Evolutionary conservation across 2,329 filamentous ascomycete genomes (phyloP).

Genomic region (Pestalotiopsis sp.): DNA sequence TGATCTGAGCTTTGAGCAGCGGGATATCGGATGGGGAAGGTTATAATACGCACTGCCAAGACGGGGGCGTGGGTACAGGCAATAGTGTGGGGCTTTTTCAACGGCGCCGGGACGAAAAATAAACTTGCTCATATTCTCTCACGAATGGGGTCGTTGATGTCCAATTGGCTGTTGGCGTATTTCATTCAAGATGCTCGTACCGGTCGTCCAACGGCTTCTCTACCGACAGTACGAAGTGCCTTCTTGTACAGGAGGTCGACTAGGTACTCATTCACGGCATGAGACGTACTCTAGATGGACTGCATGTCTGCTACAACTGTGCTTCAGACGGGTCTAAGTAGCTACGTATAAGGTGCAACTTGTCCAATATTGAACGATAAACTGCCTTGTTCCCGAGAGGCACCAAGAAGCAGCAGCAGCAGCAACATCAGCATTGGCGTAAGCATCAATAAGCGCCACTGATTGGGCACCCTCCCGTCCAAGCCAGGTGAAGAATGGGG

Average conservation of each 20-base stretch:
- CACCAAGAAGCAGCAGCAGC: not conserved
- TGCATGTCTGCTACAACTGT: no score
- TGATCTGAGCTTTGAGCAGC: no score
- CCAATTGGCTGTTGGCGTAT: not conserved
- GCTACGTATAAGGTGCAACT: no score
- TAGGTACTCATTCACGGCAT: no score
- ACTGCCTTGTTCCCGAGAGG: not conserved
- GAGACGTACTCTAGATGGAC: no score
- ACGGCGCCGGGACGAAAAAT: not conserved
- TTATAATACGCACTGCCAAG: not conserved
- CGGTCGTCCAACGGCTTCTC: no score
- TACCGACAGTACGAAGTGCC: no score
- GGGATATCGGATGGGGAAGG: not conserved
- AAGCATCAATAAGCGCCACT: not conserved
- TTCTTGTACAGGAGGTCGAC: no score
- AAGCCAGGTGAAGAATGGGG: not conserved
- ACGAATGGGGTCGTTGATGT: not conserved
- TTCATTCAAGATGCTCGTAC: no score
- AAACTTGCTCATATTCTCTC: slow-evolving; percentile 11
- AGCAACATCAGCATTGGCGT: not conserved
- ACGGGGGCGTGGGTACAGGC: not conserved
- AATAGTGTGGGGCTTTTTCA: slow-evolving; percentile 3
- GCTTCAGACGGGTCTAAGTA: no score
- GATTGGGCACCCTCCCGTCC: not conserved
- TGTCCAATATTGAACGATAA: not conserved